A percentile compares a stretch with the other conserved stretches of the same genome.
phyloP scores from a whole-genome alignment of 352 stramenopile genomes.

The Phytopythium cucurbitacearum region DNA sequence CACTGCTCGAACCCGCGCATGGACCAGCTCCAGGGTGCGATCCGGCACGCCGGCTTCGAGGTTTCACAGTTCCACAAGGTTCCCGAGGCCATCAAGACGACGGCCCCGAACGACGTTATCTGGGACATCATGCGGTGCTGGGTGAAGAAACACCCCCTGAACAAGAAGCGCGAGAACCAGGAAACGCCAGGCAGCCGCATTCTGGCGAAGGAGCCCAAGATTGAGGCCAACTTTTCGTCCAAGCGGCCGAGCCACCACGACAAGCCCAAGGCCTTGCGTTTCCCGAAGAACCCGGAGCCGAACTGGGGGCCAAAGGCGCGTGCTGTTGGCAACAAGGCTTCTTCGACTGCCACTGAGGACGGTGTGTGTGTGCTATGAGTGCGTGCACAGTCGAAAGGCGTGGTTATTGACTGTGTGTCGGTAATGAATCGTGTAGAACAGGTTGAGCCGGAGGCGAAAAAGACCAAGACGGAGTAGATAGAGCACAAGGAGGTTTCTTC shows the following conservation, averaged over 20 bases:
- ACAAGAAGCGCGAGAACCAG: conserved; percentile 82
- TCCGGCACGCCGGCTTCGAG: conserved; percentile 96
- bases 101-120: conserved; percentile 95
- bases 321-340: conserved; percentile 66
- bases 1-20: conserved; percentile 94
- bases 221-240: conserved; percentile 83
- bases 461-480: conserved; percentile 60
- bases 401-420: conserved; percentile 5
- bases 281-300: conserved; percentile 93
- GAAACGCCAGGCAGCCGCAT: conserved; percentile 83
- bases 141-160: conserved; percentile 93
- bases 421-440: conserved; percentile 24
- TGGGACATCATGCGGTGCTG: conserved; percentile 98
- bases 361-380: conserved; percentile 16
- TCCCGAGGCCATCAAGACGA: conserved; percentile 97
- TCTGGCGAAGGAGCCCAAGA: conserved; percentile 75
- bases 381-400: not conserved
- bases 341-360: conserved; percentile 11
- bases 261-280: conserved; percentile 91
- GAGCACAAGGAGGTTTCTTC: too few relatives aligned
- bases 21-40: conserved; percentile 90
- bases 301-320: conserved; percentile 96
- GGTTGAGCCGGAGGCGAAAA: conserved; percentile 70
- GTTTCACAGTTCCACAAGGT: conserved; percentile 98
- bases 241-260: conserved; percentile 56